Evolutionary conservation across 129 eudicot genomes (phyloP).

Genomic region (Scalesia atractyloides): DNA sequence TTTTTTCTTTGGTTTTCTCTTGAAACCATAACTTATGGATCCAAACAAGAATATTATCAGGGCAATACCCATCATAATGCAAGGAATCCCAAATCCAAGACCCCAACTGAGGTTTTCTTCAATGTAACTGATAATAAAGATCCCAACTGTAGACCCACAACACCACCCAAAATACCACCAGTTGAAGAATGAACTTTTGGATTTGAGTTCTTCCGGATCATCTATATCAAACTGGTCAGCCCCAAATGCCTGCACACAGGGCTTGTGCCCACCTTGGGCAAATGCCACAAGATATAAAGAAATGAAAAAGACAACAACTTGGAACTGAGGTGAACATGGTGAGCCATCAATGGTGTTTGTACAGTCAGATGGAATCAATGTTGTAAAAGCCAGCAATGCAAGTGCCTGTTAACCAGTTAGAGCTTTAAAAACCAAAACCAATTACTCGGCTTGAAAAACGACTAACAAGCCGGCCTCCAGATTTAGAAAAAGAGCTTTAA

Average conservation of each 20-base stretch:
- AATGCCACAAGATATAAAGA: constrained; percentile 68
- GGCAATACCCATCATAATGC: constrained; percentile 50
- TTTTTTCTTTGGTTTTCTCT: constrained; percentile 34
- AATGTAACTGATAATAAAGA: constrained; percentile 50
- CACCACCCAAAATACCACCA: constrained; percentile 67
- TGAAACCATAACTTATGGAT: constrained; percentile 45
- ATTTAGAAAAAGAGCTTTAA: no score
- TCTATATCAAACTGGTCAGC: constrained; percentile 79
- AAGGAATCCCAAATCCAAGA: constrained; percentile 77
- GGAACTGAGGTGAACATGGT: constrained; percentile 35
- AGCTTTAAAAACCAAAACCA: no score
- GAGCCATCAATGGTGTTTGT: constrained; percentile 11
- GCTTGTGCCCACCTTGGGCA: constrained; percentile 65
- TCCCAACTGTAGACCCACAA: constrained; percentile 43
- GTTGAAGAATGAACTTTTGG: constrained; percentile 74
- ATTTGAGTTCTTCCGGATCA: constrained; percentile 46
- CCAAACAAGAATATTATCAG: constrained; percentile 55
- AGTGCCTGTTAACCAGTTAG: constrained; percentile 59
- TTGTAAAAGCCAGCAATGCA: constrained; percentile 67
- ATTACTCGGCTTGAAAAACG: no score
- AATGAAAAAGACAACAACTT: constrained; percentile 41
- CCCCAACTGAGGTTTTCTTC: constrained; percentile 76
- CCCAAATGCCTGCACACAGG: constrained; percentile 69
- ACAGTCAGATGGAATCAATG: constrained; percentile 43
- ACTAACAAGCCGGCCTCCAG: no score